phyloP scores from a whole-genome alignment of 2,329 filamentous ascomycete genomes.

The Ascochyta viciae-villosae region DNA sequence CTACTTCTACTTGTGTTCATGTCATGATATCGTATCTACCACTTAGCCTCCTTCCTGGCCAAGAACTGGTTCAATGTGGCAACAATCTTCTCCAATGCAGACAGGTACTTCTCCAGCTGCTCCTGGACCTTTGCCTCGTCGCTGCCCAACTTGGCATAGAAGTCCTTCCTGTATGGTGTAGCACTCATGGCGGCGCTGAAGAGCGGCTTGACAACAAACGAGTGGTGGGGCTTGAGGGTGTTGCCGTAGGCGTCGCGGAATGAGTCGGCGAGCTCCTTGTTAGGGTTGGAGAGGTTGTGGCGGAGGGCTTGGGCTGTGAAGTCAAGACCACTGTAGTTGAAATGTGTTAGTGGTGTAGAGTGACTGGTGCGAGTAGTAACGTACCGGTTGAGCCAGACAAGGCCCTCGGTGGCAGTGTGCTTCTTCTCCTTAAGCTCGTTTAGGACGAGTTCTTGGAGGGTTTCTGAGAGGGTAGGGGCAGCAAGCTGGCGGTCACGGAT shows the following conservation, averaged over 20 bases:
- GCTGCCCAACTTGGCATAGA: constrained; percentile 84
- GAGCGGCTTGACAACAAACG: constrained; percentile 86
- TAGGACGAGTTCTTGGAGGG: constrained; percentile 80
- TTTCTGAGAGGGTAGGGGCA: constrained; percentile 79
- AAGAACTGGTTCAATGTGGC: constrained; percentile 73
- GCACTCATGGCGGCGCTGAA: constrained; percentile 94
- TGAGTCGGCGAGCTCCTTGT: constrained; percentile 80
- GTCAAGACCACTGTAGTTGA: constrained; percentile 75
- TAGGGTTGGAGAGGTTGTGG: constrained; percentile 72
- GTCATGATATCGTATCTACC: constrained; percentile 27
- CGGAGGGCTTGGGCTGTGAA: constrained; percentile 88
- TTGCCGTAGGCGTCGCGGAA: constrained; percentile 85
- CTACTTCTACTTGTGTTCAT: background rate
- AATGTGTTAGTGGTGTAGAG: background rate
- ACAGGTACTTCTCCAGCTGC: constrained; percentile 75
- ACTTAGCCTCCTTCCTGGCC: constrained; percentile 43
- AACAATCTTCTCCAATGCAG: constrained; percentile 78
- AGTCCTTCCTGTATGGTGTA: constrained; percentile 91
- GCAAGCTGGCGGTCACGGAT: constrained; percentile 82
- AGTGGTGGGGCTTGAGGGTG: constrained; percentile 92
- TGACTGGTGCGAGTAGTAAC: constrained; percentile 33
- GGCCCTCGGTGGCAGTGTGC: constrained; percentile 85
- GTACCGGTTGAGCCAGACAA: constrained; percentile 89
- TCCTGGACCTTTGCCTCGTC: constrained; percentile 67
- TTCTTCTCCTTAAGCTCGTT: constrained; percentile 92